Base-by-base conservation (phyloP, 805 yeast genomes). In the Clavispora fructus region DNA sequence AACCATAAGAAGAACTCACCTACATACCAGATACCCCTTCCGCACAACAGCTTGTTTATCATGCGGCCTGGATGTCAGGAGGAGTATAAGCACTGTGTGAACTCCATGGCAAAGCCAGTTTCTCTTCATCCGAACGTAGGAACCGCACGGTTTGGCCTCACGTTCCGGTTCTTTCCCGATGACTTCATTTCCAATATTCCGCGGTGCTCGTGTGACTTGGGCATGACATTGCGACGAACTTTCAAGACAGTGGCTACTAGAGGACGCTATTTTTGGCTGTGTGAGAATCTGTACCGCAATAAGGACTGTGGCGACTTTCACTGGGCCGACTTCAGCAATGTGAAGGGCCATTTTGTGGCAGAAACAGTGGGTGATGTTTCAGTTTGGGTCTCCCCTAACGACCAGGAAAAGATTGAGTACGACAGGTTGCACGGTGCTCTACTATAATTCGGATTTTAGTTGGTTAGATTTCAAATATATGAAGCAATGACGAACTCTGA, bases 61-160 rank as follows among this genome's bases (percentile, higher is more conserved):
- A 86, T 87, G 95, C 81, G 83, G 48, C 85, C 88, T 1, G 89
- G 88, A 0, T 82, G 87, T 50, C 95, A 87, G 59, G 95, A 87
- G 52, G 79, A 77, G 42, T 87, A 65, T 59, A 85, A 81, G 55
- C 95, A 87, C 56, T 68, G 80, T 48, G 79, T 87, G 0, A 77
- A 78, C 5, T 68, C 80, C 0, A 62, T 73, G 35, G 59, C 63
- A 6, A 64, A 64, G 47, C 52, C 62, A 7, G 61, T 80, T 3
- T 66, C 71, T 14, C 52, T 65, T 0, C 83, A 83, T 51, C 73
- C 76, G 0, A 61, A 74, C 0, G 59, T 82, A 0, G 84, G 83
- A 0, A 53, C 73, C 1, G 49, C 69, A 5, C 63, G 95, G 43
- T 74, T 83, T 50, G 85, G 82, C 51, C 59, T 87, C 35, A 87